Base-by-base conservation (phyloP, 2,329 filamentous ascomycete genomes). In the Ophiocordyceps camponoti-floridani region DNA sequence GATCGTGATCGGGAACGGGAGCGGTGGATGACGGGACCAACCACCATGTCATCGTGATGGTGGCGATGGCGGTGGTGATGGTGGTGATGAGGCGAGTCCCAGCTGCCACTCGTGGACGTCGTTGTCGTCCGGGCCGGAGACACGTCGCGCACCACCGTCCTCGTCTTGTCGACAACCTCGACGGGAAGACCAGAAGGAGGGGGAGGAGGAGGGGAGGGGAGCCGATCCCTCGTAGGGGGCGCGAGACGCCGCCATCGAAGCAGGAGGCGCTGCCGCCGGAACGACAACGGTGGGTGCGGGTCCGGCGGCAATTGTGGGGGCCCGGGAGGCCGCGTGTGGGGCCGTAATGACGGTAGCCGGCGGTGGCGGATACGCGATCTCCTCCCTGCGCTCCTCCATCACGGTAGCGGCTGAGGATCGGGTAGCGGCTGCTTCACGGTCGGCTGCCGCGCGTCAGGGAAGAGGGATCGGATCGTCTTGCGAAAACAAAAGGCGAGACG, bases 341-440 rank as follows among this genome's bases (percentile, higher is more conserved):
- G 50, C 53, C 48, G 51, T 28, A 31, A 60, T 57, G 49, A 65
- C 59, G 4, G 68, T 50, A 47, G 12, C 31, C 13, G 33, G 30
- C 30, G 31, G 28, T 11, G 16, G 31, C 30, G 33, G 28, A 42
- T 19, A 42, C 11, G 10, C n/a, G n/a, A 26, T 12, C 12, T 69
- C 70, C 49, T 63, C 54, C 18, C 50, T 50, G 48, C 64, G 67
- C 55, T 76, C 70, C 53, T 74, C 67, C 33, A 69, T 46, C 12
- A 73, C 47, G 16, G 63, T 64, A 43, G 65, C 70, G 2, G 65
- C 60, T 30, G 64, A 62, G 38, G 72, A 70, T 46, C 70, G 65
- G 44, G 65, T 61, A 19, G 64, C 62, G 38, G 59, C 49, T 28
- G 72, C 52, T 52, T 72, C 68, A 40, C 61, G 52, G 45, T 72